Percentiles rank a stretch among this genome's conserved stretches.
Evolutionary conservation across 129 eudicot species (phyloP).

Genomic region (Centaurea solstitialis): DNA sequence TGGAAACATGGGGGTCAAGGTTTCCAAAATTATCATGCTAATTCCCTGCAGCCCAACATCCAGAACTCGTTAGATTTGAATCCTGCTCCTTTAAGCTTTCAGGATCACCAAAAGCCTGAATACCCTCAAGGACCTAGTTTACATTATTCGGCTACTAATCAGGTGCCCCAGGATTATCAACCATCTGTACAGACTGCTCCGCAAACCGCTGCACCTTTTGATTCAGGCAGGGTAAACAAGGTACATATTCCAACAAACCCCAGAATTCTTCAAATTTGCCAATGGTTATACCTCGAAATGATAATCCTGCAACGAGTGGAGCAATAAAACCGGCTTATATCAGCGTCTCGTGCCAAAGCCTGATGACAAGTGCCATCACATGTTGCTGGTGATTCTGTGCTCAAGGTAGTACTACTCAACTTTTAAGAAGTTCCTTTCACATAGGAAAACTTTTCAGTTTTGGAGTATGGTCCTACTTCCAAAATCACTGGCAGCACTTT

Average conservation of each 20-base stretch:
- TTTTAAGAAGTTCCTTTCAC: not conserved
- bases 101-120: conserved; percentile 51
- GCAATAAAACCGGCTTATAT: conserved; percentile 73
- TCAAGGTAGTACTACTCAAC: conserved; percentile 53
- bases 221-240: conserved; percentile 54
- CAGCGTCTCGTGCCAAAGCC: conserved; percentile 63
- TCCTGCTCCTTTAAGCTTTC: conserved; percentile 47
- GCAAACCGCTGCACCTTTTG: conserved; percentile 48
- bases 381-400: conserved; percentile 57
- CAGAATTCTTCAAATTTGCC: conserved; percentile 74
- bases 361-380: conserved; percentile 43
- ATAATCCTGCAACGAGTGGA: conserved; percentile 43
- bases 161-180: conserved; percentile 53
- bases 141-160: conserved; percentile 51
- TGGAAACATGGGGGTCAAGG: conserved; percentile 70
- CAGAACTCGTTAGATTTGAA: conserved; percentile 53
- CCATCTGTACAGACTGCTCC: conserved; percentile 33
- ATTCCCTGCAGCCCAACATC: conserved; percentile 36
- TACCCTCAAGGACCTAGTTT: conserved; percentile 44
- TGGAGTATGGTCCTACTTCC: not conserved
- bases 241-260: conserved; percentile 94
- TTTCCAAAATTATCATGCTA: conserved; percentile 51
- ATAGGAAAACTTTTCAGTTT: not conserved
- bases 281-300: conserved; percentile 38
- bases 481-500: not conserved